These are phyloP conservation scores for Dothideomycetes sp. DNA, from an alignment of 2,329 filamentous ascomycete genomes.

Conservation along the genomic window DNA sequence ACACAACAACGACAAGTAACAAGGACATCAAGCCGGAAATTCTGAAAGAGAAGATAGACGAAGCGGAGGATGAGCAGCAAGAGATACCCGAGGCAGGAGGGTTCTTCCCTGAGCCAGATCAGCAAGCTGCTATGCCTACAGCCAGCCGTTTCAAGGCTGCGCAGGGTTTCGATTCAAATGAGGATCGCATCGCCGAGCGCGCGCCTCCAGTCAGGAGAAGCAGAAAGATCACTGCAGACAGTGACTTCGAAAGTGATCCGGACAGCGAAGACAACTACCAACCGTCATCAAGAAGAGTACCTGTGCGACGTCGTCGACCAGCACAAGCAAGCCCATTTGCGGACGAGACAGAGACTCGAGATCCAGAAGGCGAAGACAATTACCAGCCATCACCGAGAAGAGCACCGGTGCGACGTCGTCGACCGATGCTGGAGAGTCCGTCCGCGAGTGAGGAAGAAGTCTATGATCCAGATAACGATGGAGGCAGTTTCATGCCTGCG, in stretches of 20 bases:
- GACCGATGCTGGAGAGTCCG: slow-evolving; percentile 7
- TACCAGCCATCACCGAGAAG: not conserved
- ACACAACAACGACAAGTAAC: slow-evolving; percentile 2
- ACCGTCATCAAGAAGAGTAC: slow-evolving; percentile 2
- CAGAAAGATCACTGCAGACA: slow-evolving; percentile 5
- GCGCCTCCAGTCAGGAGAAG: slow-evolving; percentile 9
- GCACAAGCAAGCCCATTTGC: slow-evolving; percentile 3
- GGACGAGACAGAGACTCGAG: not conserved
- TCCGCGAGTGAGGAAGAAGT: not conserved
- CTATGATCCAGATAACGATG: not conserved
- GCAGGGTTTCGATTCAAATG: slow-evolving; percentile 1
- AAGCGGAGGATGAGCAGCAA: slow-evolving; percentile 16
- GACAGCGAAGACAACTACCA: slow-evolving; percentile 11
- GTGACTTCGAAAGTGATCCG: slow-evolving; percentile 7
- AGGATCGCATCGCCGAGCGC: slow-evolving; percentile 12
- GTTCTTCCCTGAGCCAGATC: slow-evolving; percentile 39
- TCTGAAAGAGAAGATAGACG: slow-evolving; percentile 16
- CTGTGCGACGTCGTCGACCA: slow-evolving; percentile 2
- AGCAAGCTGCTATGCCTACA: slow-evolving; percentile 32
- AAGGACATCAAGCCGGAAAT: slow-evolving; percentile 9
- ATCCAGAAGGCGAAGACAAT: not conserved
- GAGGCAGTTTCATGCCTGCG: not conserved
- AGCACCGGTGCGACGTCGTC: slow-evolving; percentile 1
- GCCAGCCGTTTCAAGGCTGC: slow-evolving; percentile 14
- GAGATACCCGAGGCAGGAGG: slow-evolving; percentile 24